These are phyloP conservation scores for Cystofilobasidium capitatum DNA, from an alignment of 768 basidiomycete species.

Conservation along the genomic window DNA sequence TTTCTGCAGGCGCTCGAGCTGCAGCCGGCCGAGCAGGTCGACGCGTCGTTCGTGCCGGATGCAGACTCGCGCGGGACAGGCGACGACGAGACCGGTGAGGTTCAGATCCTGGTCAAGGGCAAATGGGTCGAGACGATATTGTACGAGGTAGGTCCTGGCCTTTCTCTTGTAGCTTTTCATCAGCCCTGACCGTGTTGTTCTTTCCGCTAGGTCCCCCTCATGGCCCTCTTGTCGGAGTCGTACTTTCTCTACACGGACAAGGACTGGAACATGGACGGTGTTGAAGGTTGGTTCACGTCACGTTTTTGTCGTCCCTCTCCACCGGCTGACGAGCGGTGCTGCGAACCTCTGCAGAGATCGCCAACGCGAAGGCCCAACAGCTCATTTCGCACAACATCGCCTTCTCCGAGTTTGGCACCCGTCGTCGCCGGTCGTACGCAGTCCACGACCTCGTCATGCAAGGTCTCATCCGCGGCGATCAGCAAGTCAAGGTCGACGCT, in stretches of 20 bases:
- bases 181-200: background rate
- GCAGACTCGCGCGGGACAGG: constrained; percentile 42
- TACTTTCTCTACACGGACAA: constrained; percentile 67
- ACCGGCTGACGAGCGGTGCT: background rate
- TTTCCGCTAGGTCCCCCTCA: constrained; percentile 13
- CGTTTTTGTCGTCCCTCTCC: background rate
- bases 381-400: constrained; percentile 57
- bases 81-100: constrained; percentile 38
- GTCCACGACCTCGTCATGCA: constrained; percentile 69
- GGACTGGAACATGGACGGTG: constrained; percentile 78
- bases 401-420: constrained; percentile 81
- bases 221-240: constrained; percentile 57
- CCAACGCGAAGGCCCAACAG: constrained; percentile 59
- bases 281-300: constrained; percentile 49
- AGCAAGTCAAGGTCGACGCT: constrained; percentile 41
- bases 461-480: constrained; percentile 56
- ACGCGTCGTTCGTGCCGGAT: constrained; percentile 55
- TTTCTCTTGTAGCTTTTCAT: background rate
- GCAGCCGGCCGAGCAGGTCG: constrained; percentile 51
- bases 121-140: constrained; percentile 70
- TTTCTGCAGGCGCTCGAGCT: constrained; percentile 49
- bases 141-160: constrained; percentile 61
- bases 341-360: constrained; percentile 48
- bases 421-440: constrained; percentile 60
- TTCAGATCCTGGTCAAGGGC: constrained; percentile 65